Evolutionary conservation across 306 rosid genomes (phyloP).

Genomic region (Cicer bijugum): DNA sequence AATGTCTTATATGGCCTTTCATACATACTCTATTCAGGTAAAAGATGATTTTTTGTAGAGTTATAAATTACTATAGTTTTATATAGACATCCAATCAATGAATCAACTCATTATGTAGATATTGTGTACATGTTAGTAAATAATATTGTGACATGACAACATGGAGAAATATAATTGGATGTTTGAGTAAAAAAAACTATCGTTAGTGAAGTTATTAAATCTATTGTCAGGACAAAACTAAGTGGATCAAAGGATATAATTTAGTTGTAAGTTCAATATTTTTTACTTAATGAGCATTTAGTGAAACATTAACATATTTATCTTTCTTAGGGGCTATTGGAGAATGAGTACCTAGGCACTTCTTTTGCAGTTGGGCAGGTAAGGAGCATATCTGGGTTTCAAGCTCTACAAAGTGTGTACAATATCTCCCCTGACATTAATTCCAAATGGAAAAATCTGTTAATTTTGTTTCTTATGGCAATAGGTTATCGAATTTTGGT

Average conservation of each 20-base stretch:
- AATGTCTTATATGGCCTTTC: constrained; percentile 83
- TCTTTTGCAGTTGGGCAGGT: constrained; percentile 94
- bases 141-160: no score
- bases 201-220: no score
- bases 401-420: constrained; percentile 81
- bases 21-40: constrained; percentile 94
- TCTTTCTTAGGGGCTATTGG: constrained; percentile 76
- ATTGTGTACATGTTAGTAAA: no score
- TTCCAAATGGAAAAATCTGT: constrained; percentile 88
- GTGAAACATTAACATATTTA: constrained; percentile 16
- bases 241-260: constrained; percentile 18
- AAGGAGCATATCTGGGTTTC: constrained; percentile 87
- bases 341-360: constrained; percentile 88
- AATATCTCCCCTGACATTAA: constrained; percentile 66
- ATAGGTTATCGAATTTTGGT: constrained; percentile 72
- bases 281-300: constrained; percentile 1
- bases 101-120: no score
- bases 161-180: no score
- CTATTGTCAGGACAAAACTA: not conserved
- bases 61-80: not conserved
- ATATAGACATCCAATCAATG: not conserved
- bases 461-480: constrained; percentile 90
- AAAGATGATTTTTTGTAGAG: constrained; percentile 26
- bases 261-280: not conserved
- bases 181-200: no score